Base-by-base conservation (phyloP, 352 stramenopile species). In the Pythium utonaiense region DNA sequence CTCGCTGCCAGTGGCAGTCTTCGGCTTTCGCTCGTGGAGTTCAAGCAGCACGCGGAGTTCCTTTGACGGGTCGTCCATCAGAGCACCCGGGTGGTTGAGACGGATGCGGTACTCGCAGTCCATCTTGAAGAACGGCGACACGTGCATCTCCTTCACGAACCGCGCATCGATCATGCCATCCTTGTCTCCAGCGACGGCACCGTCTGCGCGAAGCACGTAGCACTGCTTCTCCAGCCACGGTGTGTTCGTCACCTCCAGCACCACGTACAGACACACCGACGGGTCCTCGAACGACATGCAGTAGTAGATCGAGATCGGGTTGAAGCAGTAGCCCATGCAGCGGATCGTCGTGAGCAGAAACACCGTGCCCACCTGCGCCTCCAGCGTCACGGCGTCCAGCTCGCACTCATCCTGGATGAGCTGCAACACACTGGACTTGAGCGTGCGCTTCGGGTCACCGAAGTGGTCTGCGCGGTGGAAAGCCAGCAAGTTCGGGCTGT, bases 291-390 rank as follows among this genome's bases (percentile, higher is more conserved):
- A 57, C 40, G 55, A 54, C 62, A 69, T 69, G 54, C 62, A 69
- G 49, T 69, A 69, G 54, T 69, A 69, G n/a, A 69, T 63, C 51
- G 62, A 69, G 42, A 69, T 69, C 42, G 62, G 62, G 50, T 69
- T 69, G 50, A 69, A 69, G 49, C 55, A 57, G 50, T 69, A 69
- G 16, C 62, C 62, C 40, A 69, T 42, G 44, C 49, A 64, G 6
- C 62, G 54, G 41, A 69, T 64, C 42, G 62, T 69, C 41, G 62
- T 69, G 28, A 69, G 62, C 31, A 69, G 16, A 38, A 60, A 69
- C 8, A 69, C 54, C 28, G 53, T 60, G 30, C 62, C 55, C 6
- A 69, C 51, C 36, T 61, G 19, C 14, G 21, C 30, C 28, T 69
- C 62, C 24, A 69, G 28, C 21, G 21, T n/a, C 6, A 24, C 22